Evolutionary conservation across 2,329 filamentous ascomycete genomes (phyloP), one percentile per base, ranked within the genome.

Genomic region (Fusarium sp.): DNA sequence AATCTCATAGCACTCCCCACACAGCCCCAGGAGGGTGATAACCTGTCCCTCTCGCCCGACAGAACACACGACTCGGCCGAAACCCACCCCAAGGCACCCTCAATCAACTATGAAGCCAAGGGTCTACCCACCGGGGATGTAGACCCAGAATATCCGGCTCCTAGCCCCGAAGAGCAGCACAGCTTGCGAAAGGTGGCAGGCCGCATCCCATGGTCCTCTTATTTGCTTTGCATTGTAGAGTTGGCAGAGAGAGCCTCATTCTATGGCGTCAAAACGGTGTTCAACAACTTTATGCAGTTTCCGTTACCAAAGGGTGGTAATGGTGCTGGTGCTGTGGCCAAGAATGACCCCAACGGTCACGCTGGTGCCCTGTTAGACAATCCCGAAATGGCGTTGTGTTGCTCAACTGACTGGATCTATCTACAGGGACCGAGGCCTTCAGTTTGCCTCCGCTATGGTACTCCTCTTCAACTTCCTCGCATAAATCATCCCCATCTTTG

Each of bases 211-310:
- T 67, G 82, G 14, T 82, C 88, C 5, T 86, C 88, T n/a, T 92
- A 89, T 74, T 76, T 88, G 4, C 86, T 92, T 33, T 91, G 89
- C 70, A 74, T 88, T 8, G 88, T 91, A 45, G 90, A 92, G 72
- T 88, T 91, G 69, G 88, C 88, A 64, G 90, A 92, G 77, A 84
- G 90, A 64, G 89, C 89, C 4, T 91, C 89, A 0, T 92, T 89
- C 83, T 91, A 90, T 76, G 90, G 89, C 69, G 84, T 86, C 7
- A 84, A 87, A 70, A 86, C 86, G 0, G 75, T 85, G 9, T 90
- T 91, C 79, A 69, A 69, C 48, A 93, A 93, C 79, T 93, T 88
- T 75, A 87, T 93, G 77, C 88, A 92, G 75, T 88, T 88, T 11
- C 87, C 88, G 5, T 78, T 93, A 5, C 91, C 91, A 1, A 71